Evolutionary conservation across 306 rosid genomes (phyloP).

Genomic region (Trifolium pratense): DNA sequence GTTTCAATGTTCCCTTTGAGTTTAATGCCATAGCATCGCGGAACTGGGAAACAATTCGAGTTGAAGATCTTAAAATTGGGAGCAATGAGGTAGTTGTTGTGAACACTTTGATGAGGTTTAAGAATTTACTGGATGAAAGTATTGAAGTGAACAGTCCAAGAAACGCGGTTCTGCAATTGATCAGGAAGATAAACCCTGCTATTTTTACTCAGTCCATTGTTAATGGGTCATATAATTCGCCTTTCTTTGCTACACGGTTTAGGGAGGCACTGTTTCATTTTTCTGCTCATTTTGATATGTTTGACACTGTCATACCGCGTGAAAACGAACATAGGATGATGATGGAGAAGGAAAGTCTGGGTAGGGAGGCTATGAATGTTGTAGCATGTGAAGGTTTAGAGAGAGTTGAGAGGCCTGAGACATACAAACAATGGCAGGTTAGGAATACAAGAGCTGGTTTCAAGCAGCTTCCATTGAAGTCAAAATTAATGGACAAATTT

Average conservation of each 20-base stretch:
- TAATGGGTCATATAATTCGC: conserved; percentile 77
- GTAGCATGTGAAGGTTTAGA: conserved; percentile 78
- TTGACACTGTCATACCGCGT: conserved; percentile 52
- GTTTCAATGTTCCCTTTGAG: conserved; percentile 74
- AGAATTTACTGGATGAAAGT: conserved; percentile 67
- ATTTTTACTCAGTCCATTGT: conserved; percentile 54
- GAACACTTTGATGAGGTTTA: conserved; percentile 54
- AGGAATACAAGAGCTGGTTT: conserved; percentile 71
- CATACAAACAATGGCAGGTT: conserved; percentile 74
- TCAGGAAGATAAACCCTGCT: conserved; percentile 72
- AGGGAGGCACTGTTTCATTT: conserved; percentile 76
- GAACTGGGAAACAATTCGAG: conserved; percentile 68
- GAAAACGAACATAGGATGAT: conserved; percentile 56
- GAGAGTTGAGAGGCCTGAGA: conserved; percentile 84
- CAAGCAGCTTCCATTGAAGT: conserved; percentile 56
- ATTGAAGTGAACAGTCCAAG: conserved; percentile 66
- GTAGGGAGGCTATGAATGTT: conserved; percentile 71
- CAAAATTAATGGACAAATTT: conserved; percentile 48
- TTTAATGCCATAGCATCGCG: conserved; percentile 60
- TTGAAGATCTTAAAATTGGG: conserved; percentile 61
- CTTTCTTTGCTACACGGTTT: conserved; percentile 74
- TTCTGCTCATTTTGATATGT: conserved; percentile 65
- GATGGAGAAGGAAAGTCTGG: conserved; percentile 65
- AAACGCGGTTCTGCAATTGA: conserved; percentile 61
- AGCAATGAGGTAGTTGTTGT: conserved; percentile 64